Percentiles rank a stretch among this genome's conserved stretches.
phyloP scores from a whole-genome alignment of 108 stramenopile species.

The Pseudonitzschia multistriata region DNA sequence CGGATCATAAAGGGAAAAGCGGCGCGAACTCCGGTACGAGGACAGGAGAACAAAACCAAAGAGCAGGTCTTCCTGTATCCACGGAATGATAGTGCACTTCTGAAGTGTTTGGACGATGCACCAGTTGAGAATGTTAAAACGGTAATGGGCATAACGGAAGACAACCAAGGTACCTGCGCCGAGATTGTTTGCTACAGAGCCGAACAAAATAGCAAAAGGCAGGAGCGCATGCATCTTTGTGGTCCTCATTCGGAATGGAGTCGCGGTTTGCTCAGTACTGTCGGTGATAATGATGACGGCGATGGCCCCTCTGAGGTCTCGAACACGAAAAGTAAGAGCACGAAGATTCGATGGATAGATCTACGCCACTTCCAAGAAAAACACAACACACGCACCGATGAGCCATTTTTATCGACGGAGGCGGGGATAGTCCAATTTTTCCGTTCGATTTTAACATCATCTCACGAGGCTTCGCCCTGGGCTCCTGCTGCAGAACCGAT shows the following conservation, averaged over 20 bases:
- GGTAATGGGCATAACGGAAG: slow-evolving; percentile 26
- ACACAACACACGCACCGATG: neutral
- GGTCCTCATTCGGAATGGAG: slow-evolving; percentile 36
- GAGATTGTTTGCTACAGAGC: neutral
- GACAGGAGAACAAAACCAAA: neutral
- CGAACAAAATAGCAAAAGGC: neutral
- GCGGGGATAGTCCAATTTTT: slow-evolving; percentile 33
- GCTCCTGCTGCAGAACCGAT: neutral
- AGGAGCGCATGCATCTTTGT: neutral
- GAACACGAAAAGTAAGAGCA: neutral
- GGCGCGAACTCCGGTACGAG: too few relatives aligned
- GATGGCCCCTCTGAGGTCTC: too few relatives aligned
- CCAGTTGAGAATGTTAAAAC: slow-evolving; percentile 1
- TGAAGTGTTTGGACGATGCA: neutral
- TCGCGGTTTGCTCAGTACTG: slow-evolving; percentile 6
- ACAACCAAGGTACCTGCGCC: neutral
- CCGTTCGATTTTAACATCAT: slow-evolving; percentile 27
- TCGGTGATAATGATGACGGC: neutral
- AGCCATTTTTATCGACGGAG: slow-evolving; percentile 14
- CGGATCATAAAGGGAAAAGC: neutral
- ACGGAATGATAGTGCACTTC: neutral
- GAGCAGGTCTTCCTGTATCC: neutral
- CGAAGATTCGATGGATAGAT: slow-evolving; percentile 26
- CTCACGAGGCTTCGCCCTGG: slow-evolving; percentile 46
- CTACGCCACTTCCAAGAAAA: slow-evolving; percentile 11